phyloP scores from a whole-genome alignment of 1,284 basidiomycete genomes.

The Puccinia polysora region DNA sequence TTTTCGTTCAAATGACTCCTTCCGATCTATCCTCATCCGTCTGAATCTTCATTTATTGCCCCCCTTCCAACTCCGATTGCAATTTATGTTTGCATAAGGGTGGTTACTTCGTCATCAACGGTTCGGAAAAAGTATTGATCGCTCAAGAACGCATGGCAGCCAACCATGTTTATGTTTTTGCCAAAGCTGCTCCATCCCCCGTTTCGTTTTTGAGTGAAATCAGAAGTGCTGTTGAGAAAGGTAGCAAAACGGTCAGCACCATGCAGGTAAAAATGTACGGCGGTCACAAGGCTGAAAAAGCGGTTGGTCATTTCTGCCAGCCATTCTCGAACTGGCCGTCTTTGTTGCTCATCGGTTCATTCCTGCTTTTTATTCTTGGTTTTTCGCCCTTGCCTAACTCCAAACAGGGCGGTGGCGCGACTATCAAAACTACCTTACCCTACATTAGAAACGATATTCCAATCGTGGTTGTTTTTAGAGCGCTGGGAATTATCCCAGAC shows the following conservation, averaged over 20 bases:
- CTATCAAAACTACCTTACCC: slow-evolving; percentile 93
- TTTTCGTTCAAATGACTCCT: neutral
- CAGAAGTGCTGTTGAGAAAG: slow-evolving; percentile 93
- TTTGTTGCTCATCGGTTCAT: neutral
- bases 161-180: slow-evolving; percentile 98
- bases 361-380: neutral
- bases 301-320: slow-evolving; percentile 51
- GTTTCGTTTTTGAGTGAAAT: slow-evolving; percentile 96
- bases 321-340: neutral
- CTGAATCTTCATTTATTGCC: neutral
- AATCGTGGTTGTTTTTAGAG: slow-evolving; percentile 97
- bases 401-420: slow-evolving; percentile 63
- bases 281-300: slow-evolving; percentile 46
- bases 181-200: slow-evolving; percentile 91
- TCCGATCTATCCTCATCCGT: neutral
- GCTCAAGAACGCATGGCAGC: slow-evolving; percentile 99
- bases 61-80: neutral
- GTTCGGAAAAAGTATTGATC: slow-evolving; percentile 97
- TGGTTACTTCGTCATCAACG: slow-evolving; percentile 99
- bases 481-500: slow-evolving; percentile 93
- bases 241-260: slow-evolving; percentile 95
- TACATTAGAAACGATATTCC: slow-evolving; percentile 98
- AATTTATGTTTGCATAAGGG: slow-evolving; percentile 57
- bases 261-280: slow-evolving; percentile 86
- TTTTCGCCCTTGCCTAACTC: too few species aligned